Base-by-base conservation (phyloP, 2,329 filamentous ascomycete genomes). In the Ophiostoma sp. region DNA sequence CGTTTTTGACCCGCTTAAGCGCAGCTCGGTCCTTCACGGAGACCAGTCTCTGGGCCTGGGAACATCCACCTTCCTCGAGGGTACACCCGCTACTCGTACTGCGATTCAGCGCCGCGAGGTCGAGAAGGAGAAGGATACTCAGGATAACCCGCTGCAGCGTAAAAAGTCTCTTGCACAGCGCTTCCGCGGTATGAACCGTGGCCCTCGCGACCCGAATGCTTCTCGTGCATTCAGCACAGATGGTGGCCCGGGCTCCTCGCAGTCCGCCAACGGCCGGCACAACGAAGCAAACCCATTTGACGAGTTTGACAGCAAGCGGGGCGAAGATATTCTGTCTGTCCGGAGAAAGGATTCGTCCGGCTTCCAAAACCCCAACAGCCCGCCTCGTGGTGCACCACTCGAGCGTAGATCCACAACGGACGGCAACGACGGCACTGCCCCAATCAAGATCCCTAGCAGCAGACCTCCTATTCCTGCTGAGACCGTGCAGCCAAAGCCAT, bases 81-180 rank as follows among this genome's bases (percentile, higher is more conserved):
- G 95, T 48, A 91, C 95, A 1, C 94, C 95, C 17, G 95, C 94
- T 36, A 91, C 94, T 36, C 88, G 89, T 75, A 86, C 89, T 8
- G 92, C 90, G 23, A 92, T 97, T 69, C 87, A 92, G 77, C 88
- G 90, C 72, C 88, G 88, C 67, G 87, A 94, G 76, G 90, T 86
- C 41, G 93, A 89, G 75, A 80, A 91, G 72, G 85, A 84, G 23
- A 86, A 90, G 65, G 85, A 86, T 71, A 74, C 77, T 36, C 77
- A 81, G 69, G 79, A 84, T 31, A 81, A 81, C 7, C 90, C 90
- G 5, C 80, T 99, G 60, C 88, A 90, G 74, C 89, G 95, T 72
- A 98, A 97, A 85, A 97, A 97, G 83, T 97, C 94, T 36, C 84
- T 99, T 72, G 95, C 93, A 2, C 93, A 97, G 78, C 91, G 94